Evolutionary conservation across 352 stramenopile species (phyloP), one percentile per base, ranked within the genome.

Genomic region (Phytophthora meadii): DNA sequence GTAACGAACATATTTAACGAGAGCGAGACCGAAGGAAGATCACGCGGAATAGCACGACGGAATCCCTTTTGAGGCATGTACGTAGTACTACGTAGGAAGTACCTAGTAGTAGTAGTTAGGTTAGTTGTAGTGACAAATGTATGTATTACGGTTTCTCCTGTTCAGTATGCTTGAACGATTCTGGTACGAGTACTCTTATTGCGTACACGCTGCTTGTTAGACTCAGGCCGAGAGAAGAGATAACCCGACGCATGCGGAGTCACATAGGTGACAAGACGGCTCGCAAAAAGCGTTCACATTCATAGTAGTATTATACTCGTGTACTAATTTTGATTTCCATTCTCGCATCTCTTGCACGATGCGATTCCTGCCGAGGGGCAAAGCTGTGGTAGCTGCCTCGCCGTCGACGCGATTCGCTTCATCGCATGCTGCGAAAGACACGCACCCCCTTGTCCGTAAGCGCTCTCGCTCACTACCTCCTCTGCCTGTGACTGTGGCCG

Each of bases 1-100:
- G 28, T 37, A 51, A 46, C 27, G 32, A 68, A 40, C 24, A 58
- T 77, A 73, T 74, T 77, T 68, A 77, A 67, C 40, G 46, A 59
- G 44, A 56, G 42, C 19, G 32, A 53, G 58, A 63, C 58, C 50
- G 51, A 62, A 54, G 47, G 65, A 70, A 61, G 54, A 34, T 49
- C 40, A 39, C 17, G 34, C 44, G 6, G 40, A 55, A 54, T 32
- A 61, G 22, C 22, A 48, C n/a, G 62, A 56, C 45, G 51, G 8
- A 30, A 46, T 25, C 10, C 51, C 12, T 46, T 49, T 19, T 25
- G 36, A 51, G 54, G 45, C 22, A 61, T 70, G 44, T 61, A 22
- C 14, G 37, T 42, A 42, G 50, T 70, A 65, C 30, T 30, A 30
- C 27, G 27, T 30, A 8, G 27, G 27, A 30, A 30, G 28, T n/a